Evolutionary conservation across 2,329 filamentous ascomycete genomes (phyloP), one percentile per base, ranked within the genome.

Genomic region (Talaromyces sp.): DNA sequence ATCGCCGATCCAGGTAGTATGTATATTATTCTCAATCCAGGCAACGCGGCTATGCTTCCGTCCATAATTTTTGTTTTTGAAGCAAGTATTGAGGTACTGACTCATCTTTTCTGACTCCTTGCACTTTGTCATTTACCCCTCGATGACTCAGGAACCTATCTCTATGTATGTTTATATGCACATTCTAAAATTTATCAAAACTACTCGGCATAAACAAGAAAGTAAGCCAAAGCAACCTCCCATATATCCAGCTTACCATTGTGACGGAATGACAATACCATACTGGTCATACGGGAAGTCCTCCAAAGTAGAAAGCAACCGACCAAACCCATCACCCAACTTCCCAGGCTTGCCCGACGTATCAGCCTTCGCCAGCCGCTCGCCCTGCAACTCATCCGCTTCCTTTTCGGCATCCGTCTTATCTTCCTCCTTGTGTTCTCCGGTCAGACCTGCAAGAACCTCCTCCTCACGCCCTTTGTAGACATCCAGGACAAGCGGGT

Each of bases 361-460:
- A 66, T 77, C 74, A 22, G 56, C 40, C 17, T 45, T 22, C 2
- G 58, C 43, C n/a, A 78, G 69, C 51, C 77, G 71, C 64, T 67
- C 70, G 29, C 75, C 73, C 61, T 79, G 77, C 13, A 76, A 70
- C 34, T 75, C 75, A 65, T 79, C 76, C 43, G 75, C 78, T 66
- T 77, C 79, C 68, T 74, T 76, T 66, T 77, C 77, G 5, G 72
- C 71, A 63, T 70, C 73, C 5, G 73, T 71, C 72, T 73, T 81
- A 74, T 84, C 83, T 53, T 79, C 77, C 64, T 85, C 85, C 68
- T 85, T 85, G 68, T 87, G 89, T 78, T 90, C 88, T 1, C 91
- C 91, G 27, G 90, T 93, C 70, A 88, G 80, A 0, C 93, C 95
- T 0, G 95, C 94, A 25, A 99, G 80, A 2, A 99, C 92, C 75